phyloP scores from a whole-genome alignment of 768 basidiomycete species.

The Crucibulum laeve region DNA sequence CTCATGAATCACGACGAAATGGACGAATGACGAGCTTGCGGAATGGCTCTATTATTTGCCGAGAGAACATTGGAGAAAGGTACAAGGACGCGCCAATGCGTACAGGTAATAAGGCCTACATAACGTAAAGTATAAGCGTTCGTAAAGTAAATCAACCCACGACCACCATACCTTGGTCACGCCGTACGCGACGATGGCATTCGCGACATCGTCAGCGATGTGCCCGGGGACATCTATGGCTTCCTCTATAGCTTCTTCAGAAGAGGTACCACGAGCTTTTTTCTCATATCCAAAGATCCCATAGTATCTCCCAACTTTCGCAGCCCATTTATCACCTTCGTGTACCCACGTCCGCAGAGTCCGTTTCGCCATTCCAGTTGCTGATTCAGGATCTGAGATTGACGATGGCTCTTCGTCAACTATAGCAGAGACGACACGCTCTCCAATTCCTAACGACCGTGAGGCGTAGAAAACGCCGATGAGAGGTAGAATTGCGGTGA shows the following conservation, averaged over 20 bases:
- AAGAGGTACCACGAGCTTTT: constrained; percentile 18
- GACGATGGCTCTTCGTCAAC: constrained; percentile 11
- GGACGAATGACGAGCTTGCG: constrained; percentile 27
- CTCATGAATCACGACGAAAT: constrained; percentile 20
- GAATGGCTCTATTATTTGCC: constrained; percentile 32
- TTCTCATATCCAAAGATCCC: constrained; percentile 79
- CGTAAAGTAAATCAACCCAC: not conserved
- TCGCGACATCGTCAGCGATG: constrained; percentile 75
- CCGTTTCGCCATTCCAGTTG: constrained; percentile 33
- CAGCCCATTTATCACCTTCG: constrained; percentile 73
- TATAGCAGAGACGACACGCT: constrained; percentile 48
- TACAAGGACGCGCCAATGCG: constrained; percentile 72
- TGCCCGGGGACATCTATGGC: constrained; percentile 25
- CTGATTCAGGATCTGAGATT: constrained; percentile 9
- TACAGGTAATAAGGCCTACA: constrained; percentile 67
- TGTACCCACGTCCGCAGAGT: constrained; percentile 60
- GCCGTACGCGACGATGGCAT: constrained; percentile 79
- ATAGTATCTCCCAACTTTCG: constrained; percentile 69
- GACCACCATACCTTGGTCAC: constrained; percentile 60
- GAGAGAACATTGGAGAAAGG: not conserved
- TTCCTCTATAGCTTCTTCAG: constrained; percentile 14
- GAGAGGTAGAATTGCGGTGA: constrained; percentile 77
- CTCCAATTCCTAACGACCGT: constrained; percentile 64
- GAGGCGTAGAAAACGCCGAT: constrained; percentile 71
- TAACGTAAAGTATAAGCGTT: not conserved